phyloP scores from a whole-genome alignment of 2,329 filamentous ascomycete species.

The Sporothrix protearum region DNA sequence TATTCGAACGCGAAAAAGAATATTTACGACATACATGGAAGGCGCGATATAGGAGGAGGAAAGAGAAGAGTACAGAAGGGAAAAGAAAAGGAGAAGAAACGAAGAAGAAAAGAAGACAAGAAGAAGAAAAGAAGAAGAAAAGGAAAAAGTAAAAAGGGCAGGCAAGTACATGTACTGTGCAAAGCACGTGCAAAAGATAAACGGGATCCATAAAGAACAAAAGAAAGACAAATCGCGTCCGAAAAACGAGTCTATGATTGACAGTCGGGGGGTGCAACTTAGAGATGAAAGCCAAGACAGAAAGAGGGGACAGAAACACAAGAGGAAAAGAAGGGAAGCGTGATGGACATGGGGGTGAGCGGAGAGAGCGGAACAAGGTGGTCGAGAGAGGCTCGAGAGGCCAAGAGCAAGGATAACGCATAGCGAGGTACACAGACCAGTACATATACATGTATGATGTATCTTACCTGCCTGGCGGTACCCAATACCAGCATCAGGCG shows the following conservation, averaged over 20 bases:
- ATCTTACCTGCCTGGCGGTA: slow-evolving; percentile 20
- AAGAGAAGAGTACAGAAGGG: too few species aligned
- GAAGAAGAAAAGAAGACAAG: not conserved
- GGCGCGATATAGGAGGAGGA: not conserved
- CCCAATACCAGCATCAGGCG: slow-evolving; percentile 10
- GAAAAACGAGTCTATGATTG: not conserved
- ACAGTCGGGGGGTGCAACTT: not conserved
- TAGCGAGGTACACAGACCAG: not conserved
- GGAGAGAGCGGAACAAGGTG: slow-evolving; percentile 20
- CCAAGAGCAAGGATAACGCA: not conserved
- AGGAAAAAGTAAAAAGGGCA: not conserved
- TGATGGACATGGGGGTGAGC: not conserved
- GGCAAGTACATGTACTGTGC: too few species aligned
- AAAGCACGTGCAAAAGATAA: not conserved
- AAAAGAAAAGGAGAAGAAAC: not conserved
- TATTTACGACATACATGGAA: not conserved
- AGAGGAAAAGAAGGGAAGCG: not conserved
- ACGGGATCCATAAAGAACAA: not conserved
- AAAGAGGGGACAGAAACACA: not conserved
- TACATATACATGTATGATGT: too few species aligned
- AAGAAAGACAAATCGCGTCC: slow-evolving; percentile 5
- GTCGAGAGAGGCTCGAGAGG: not conserved
- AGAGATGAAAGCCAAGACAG: not conserved
- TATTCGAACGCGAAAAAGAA: too few species aligned
- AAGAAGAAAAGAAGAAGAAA: not conserved